A percentile compares a stretch with the other conserved stretches of the same genome.
phyloP scores from a whole-genome alignment of 257 asterid species.

The Leptodermis oblonga region DNA sequence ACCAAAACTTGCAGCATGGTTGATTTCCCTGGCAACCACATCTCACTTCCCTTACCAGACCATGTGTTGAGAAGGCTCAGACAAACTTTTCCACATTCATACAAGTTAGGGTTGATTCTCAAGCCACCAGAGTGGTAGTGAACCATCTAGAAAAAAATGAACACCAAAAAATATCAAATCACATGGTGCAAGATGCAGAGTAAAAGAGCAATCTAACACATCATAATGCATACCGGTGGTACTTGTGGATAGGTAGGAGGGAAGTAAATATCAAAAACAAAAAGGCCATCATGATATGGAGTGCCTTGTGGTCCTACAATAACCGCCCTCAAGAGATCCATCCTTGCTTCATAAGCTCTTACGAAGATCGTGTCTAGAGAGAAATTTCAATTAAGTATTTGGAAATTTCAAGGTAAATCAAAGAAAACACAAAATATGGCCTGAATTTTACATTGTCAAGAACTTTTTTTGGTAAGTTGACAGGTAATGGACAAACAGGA shows the following conservation, averaged over 20 bases:
- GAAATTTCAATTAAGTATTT: not conserved
- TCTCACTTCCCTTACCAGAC: slow-evolving; percentile 47
- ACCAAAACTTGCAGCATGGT: slow-evolving; percentile 59
- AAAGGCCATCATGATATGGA: slow-evolving; percentile 60
- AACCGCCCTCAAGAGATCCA: slow-evolving; percentile 58
- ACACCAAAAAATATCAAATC: not conserved
- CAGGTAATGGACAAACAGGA: not conserved
- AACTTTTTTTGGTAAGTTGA: not conserved
- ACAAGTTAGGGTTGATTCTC: slow-evolving; percentile 52
- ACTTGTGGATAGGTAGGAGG: slow-evolving; percentile 41
- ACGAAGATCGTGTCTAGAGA: slow-evolving; percentile 45
- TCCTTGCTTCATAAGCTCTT: slow-evolving; percentile 48
- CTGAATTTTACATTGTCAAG: not conserved
- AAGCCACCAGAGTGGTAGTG: slow-evolving; percentile 53
- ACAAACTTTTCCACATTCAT: slow-evolving; percentile 58
- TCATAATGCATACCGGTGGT: slow-evolving; percentile 41
- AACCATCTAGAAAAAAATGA: slow-evolving; percentile 33
- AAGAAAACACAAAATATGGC: not conserved
- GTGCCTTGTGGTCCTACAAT: slow-evolving; percentile 60
- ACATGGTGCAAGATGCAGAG: not conserved
- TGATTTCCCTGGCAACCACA: slow-evolving; percentile 44
- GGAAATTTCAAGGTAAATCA: not conserved
- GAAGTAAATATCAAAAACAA: slow-evolving; percentile 44
- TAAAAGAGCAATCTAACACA: not conserved
- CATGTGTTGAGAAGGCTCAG: slow-evolving; percentile 58